Evolutionary conservation across 73 alveolate genomes (phyloP), one percentile per base, ranked within the genome.

Genomic region (Symbiodinium pilosum): DNA sequence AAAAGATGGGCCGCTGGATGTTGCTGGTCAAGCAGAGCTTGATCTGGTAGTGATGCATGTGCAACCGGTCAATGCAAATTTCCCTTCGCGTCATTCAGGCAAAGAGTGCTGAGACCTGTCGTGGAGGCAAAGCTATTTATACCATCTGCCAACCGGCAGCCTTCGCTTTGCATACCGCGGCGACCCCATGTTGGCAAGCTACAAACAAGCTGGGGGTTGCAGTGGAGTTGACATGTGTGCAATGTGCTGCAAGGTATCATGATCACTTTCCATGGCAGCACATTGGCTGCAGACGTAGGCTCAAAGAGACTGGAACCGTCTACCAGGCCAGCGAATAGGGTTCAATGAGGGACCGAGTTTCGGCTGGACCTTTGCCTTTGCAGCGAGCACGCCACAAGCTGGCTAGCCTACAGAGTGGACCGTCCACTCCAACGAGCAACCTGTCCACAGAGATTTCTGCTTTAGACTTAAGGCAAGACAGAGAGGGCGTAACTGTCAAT

Each of bases 281-380:
- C 16, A 16, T 54, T 0, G 71, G 30, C 26, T 30, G 71, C 71
- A 54, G 71, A 40, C 6, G 36, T 36, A 77, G 54, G 43, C 47
- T 77, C 47, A 36, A 77, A 52, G 21, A 34, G 87, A 52, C 87
- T 38, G 28, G n/a, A 34, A 40, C 39, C 20, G 47, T 34, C 44
- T 38, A 36, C 54, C 2, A 69, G n/a, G n/a, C n/a, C n/a, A n/a
- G n/a, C n/a, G n/a, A n/a, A 32, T 18, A n/a, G 87, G 89, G 36
- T 36, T 59, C 59, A 40, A 30, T 83, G 89, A 42, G 12, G 89
- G 43, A 24, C 39, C 89, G 89, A 83, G 89, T 36, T 16, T 42
- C 89, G 26, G 89, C 64, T 36, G 89, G 89, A 83, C 89, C 89
- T 38, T 83, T 83, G 89, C 89, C 89, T 7, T n/a, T 83, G 89